Conservation (phyloP, 805 yeast genomes). For the Wickerhamiella australiensis region DNA sequence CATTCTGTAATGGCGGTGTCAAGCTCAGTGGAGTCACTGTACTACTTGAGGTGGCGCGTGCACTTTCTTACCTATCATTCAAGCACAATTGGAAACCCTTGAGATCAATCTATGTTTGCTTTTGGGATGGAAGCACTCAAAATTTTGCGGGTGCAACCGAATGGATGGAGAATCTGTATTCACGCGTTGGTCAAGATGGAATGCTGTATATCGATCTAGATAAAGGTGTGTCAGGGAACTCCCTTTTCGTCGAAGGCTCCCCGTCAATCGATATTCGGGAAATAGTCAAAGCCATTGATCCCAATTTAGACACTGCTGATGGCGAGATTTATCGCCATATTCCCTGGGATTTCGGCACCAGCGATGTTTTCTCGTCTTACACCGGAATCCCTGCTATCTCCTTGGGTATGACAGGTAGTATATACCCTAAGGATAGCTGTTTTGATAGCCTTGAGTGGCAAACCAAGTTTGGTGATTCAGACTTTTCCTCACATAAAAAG, state of each 20-base stretch:
- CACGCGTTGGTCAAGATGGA: slow-evolving; percentile 45
- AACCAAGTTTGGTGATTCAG: slow-evolving; percentile 41
- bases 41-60: slow-evolving; percentile 55
- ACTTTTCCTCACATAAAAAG: slow-evolving; percentile 43
- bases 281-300: slow-evolving; percentile 34
- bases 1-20: slow-evolving; percentile 62
- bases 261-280: slow-evolving; percentile 42
- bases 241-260: slow-evolving; percentile 46
- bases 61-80: slow-evolving; percentile 51
- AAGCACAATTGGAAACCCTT: slow-evolving; percentile 70
- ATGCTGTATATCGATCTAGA: slow-evolving; percentile 66
- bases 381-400: slow-evolving; percentile 63
- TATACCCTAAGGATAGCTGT: slow-evolving; percentile 42
- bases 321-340: not conserved
- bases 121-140: slow-evolving; percentile 73
- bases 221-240: slow-evolving; percentile 42
- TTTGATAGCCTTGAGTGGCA: slow-evolving; percentile 53
- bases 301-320: not conserved
- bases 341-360: slow-evolving; percentile 38
- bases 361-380: slow-evolving; percentile 50
- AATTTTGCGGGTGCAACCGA: slow-evolving; percentile 79
- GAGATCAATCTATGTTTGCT: slow-evolving; percentile 67
- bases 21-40: slow-evolving; percentile 63
- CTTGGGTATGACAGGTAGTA: slow-evolving; percentile 36
- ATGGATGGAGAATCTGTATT: slow-evolving; percentile 49